Conservation (phyloP, 345 rosid genomes). For the Atalantia buxifolia region DNA sequence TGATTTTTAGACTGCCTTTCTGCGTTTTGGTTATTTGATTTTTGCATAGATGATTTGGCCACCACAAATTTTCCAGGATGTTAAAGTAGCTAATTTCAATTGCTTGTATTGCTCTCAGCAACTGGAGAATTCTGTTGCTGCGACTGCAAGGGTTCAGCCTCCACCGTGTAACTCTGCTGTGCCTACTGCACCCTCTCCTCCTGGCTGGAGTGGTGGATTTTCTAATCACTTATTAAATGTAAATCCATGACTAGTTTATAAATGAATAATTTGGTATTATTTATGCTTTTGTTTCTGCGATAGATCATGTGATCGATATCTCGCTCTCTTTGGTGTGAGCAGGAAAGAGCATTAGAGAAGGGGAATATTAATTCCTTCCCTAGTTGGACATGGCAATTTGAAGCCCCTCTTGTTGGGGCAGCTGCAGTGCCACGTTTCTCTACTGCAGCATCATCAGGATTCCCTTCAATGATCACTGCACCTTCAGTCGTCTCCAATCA, state of each 20-base stretch:
- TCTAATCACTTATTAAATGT: conserved; percentile 1
- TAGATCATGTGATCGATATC: neutral
- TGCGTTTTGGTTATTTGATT: neutral
- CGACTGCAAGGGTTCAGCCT: conserved; percentile 19
- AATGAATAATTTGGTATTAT: neutral
- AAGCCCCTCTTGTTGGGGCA: conserved; percentile 31
- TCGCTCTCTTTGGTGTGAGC: conserved; percentile 5
- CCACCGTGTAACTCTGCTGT: conserved; percentile 18
- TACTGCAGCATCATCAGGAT: conserved; percentile 92
- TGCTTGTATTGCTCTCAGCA: conserved; percentile 11
- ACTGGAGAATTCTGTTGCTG: conserved; percentile 30
- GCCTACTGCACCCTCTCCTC: conserved; percentile 29
- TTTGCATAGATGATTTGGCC: neutral
- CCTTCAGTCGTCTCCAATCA: conserved; percentile 1
- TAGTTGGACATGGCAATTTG: conserved; percentile 32
- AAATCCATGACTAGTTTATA: neutral
- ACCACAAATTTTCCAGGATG: neutral
- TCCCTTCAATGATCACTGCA: conserved; percentile 41
- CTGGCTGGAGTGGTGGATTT: conserved; percentile 26
- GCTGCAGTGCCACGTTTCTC: conserved; percentile 41
- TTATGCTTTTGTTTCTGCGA: neutral
- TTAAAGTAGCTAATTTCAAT: neutral
- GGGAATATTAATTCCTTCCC: conserved; percentile 37
- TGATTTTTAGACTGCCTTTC: neutral
- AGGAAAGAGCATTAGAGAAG: conserved; percentile 66